A percentile compares a stretch with the other conserved stretches of the same genome.
Evolutionary conservation across 2,329 filamentous ascomycete species (phyloP).

Genomic region (Didymella exigua): DNA sequence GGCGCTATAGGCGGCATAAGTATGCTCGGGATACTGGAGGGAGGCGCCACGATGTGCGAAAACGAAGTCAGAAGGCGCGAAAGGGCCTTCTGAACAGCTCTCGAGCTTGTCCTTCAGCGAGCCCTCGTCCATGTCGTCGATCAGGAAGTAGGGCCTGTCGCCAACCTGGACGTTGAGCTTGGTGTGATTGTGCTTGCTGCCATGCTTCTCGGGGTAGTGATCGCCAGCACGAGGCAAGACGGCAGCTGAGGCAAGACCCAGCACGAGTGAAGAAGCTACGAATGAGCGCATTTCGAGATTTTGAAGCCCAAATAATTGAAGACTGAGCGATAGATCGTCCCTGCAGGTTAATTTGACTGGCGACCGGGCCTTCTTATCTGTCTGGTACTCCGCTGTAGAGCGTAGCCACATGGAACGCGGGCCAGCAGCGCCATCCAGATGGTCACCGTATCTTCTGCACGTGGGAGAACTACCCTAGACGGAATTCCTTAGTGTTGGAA

Average conservation of each 20-base stretch:
- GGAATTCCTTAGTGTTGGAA: conserved; percentile 9
- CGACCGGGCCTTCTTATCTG: conserved; percentile 32
- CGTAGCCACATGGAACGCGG: conserved; percentile 18
- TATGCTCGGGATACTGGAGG: conserved; percentile 47
- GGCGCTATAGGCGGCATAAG: conserved; percentile 38
- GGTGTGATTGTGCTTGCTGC: conserved; percentile 14
- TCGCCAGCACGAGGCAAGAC: conserved; percentile 27
- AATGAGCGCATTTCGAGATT: conserved; percentile 37
- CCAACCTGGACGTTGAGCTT: conserved; percentile 45
- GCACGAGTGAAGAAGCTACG: conserved; percentile 32
- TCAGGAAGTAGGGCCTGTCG: conserved; percentile 44
- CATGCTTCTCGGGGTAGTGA: conserved; percentile 24
- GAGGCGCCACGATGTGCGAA: conserved; percentile 47
- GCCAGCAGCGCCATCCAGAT: conserved; percentile 22
- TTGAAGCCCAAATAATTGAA: conserved; percentile 7
- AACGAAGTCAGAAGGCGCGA: conserved; percentile 43
- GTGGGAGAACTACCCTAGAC: conserved; percentile 28
- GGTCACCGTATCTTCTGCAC: conserved; percentile 31
- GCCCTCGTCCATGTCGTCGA: conserved; percentile 48
- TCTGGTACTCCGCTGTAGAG: conserved; percentile 11
- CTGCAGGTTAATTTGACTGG: conserved; percentile 22
- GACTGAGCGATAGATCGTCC: conserved; percentile 18
- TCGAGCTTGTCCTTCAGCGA: conserved; percentile 47
- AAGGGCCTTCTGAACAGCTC: conserved; percentile 45
- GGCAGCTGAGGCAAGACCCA: conserved; percentile 38